Conservation (phyloP, 106 monocot genomes). For the Chionographis japonica region DNA sequence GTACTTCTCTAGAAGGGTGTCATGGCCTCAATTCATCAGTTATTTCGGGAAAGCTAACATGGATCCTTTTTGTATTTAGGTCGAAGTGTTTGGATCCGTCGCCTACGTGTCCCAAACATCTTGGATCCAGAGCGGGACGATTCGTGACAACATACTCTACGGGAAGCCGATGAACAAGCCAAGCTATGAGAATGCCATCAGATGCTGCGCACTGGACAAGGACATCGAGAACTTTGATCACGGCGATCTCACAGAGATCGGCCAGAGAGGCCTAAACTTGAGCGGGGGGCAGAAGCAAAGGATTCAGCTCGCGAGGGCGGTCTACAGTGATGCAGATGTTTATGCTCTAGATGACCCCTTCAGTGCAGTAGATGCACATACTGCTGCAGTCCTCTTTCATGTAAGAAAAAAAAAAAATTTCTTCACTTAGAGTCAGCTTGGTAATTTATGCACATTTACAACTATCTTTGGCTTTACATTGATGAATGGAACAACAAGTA, state of each 20-base stretch:
- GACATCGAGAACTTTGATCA: conserved; percentile 70
- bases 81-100: conserved; percentile 44
- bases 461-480: too few species aligned
- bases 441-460: too few species aligned
- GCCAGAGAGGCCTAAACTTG: conserved; percentile 91
- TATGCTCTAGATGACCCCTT: conserved; percentile 96
- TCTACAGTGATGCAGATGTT: conserved; percentile 73
- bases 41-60: not conserved
- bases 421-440: too few species aligned
- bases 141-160: conserved; percentile 74
- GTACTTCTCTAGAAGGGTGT: not conserved
- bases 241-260: conserved; percentile 88
- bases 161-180: conserved; percentile 63
- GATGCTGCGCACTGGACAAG: conserved; percentile 71
- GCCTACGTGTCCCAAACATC: conserved; percentile 89
- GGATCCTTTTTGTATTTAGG: conserved; percentile 28
- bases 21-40: not conserved
- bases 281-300: conserved; percentile 97
- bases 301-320: conserved; percentile 86
- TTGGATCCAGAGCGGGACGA: conserved; percentile 83
- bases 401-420: conserved; percentile 29
- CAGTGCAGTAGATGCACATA: conserved; percentile 94
- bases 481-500: not conserved
- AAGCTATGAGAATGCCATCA: conserved; percentile 54
- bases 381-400: conserved; percentile 66